Conservation (phyloP, 352 stramenopile species). For the Phytophthora uliginosa region DNA sequence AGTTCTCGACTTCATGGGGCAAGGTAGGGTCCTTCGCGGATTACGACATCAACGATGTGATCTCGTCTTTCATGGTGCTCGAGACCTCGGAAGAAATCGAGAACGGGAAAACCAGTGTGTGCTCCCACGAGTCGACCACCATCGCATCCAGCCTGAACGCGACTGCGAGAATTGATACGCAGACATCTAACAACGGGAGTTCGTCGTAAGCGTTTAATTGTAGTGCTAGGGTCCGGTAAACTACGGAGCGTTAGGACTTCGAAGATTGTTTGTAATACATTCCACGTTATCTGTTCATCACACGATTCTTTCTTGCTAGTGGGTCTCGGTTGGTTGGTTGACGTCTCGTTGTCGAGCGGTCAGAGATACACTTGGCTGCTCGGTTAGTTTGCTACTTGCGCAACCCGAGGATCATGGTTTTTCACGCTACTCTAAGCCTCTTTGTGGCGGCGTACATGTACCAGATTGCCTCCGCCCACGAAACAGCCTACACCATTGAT, state of each 20-base stretch:
- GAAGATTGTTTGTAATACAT: too few species aligned
- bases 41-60: slow-evolving; percentile 18
- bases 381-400: background rate
- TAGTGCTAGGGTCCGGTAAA: background rate
- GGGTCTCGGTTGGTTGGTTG: too few species aligned
- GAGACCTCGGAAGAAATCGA: slow-evolving; percentile 15
- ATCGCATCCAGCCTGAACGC: background rate
- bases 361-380: too few species aligned
- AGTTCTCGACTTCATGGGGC: slow-evolving; percentile 10
- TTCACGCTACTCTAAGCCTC: background rate
- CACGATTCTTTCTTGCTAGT: too few species aligned
- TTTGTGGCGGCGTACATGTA: background rate
- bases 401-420: background rate
- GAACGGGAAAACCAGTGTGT: slow-evolving; percentile 16
- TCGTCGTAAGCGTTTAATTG: background rate
- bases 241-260: too few species aligned
- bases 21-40: slow-evolving; percentile 12
- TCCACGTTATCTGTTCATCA: too few species aligned
- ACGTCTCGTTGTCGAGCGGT: too few species aligned
- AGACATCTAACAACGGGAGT: background rate
- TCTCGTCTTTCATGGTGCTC: slow-evolving; percentile 30
- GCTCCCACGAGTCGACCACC: slow-evolving; percentile 1
- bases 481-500: background rate
- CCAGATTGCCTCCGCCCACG: background rate
- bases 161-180: background rate